phyloP scores from a whole-genome alignment of 257 asterid species.

The Capsicum rhomboideum region DNA sequence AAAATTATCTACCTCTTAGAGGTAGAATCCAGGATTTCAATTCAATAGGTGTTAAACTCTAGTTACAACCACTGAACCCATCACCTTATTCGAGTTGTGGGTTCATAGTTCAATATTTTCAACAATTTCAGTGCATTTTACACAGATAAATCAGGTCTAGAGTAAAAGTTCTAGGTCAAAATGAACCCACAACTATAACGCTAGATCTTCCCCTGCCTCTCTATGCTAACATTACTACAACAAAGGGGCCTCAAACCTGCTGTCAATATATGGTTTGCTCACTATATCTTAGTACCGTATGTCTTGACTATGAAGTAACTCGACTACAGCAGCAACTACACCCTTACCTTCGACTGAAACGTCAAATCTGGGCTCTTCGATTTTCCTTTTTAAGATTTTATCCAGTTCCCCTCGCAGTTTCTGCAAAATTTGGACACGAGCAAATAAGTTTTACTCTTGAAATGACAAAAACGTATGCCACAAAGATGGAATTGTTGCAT shows the following conservation, averaged over 20 bases:
- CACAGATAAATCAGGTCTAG: neutral
- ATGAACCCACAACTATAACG: neutral
- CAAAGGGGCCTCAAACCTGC: neutral
- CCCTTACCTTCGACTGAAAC: conserved; percentile 64
- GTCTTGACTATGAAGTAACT: conserved; percentile 69
- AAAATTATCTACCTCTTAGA: neutral
- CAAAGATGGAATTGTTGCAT: neutral
- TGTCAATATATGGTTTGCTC: neutral
- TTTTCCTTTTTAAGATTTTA: conserved; percentile 72
- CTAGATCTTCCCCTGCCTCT: neutral
- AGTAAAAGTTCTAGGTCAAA: neutral
- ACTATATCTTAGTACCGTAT: conserved; percentile 20
- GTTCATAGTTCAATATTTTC: neutral
- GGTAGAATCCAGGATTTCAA: neutral
- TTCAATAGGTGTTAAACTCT: neutral
- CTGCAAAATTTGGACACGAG: conserved; percentile 27
- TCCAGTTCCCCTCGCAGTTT: conserved; percentile 83
- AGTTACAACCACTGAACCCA: neutral
- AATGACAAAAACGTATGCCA: no score
- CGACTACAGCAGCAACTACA: conserved; percentile 71
- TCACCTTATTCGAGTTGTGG: neutral
- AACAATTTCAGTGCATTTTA: neutral
- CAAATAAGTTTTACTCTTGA: neutral
- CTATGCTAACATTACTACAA: neutral
- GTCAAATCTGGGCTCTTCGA: conserved; percentile 69